phyloP scores from a whole-genome alignment of 2,329 filamentous ascomycete species.

The Blastomyces silverae region DNA sequence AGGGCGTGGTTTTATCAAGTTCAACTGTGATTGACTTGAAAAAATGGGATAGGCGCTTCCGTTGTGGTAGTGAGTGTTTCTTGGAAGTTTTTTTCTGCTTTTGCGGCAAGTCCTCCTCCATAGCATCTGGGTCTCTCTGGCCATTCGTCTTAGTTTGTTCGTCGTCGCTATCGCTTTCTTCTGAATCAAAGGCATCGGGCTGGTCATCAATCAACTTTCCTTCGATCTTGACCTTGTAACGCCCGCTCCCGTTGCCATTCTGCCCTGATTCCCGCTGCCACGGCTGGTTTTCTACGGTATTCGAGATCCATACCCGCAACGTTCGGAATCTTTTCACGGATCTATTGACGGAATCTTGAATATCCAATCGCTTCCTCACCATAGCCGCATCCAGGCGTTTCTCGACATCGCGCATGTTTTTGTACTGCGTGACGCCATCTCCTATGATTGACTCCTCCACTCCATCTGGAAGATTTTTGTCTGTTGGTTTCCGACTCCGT shows the following conservation, averaged over 20 bases:
- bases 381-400: conserved; percentile 83
- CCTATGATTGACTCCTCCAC: conserved; percentile 76
- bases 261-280: conserved; percentile 62
- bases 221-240: conserved; percentile 85
- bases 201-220: conserved; percentile 71
- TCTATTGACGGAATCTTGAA: conserved; percentile 71
- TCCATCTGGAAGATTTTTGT: conserved; percentile 89
- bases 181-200: conserved; percentile 44
- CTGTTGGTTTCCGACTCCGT: conserved; percentile 81
- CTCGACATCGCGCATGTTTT: conserved; percentile 77
- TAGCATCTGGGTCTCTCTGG: conserved; percentile 47
- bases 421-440: conserved; percentile 75
- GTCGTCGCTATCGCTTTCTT: conserved; percentile 47
- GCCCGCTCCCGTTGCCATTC: conserved; percentile 53
- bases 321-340: conserved; percentile 74
- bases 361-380: conserved; percentile 87
- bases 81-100: conserved; percentile 26
- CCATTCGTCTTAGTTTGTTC: conserved; percentile 35
- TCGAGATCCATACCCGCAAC: conserved; percentile 87
- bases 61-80: conserved; percentile 26
- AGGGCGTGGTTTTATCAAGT: conserved; percentile 42
- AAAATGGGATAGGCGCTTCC: conserved; percentile 45
- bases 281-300: conserved; percentile 86
- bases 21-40: conserved; percentile 49
- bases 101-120: conserved; percentile 54